Percentiles rank a stretch among this genome's conserved stretches.
phyloP scores from a whole-genome alignment of 2,329 filamentous ascomycete species.

The Graphilbum fragrans region DNA sequence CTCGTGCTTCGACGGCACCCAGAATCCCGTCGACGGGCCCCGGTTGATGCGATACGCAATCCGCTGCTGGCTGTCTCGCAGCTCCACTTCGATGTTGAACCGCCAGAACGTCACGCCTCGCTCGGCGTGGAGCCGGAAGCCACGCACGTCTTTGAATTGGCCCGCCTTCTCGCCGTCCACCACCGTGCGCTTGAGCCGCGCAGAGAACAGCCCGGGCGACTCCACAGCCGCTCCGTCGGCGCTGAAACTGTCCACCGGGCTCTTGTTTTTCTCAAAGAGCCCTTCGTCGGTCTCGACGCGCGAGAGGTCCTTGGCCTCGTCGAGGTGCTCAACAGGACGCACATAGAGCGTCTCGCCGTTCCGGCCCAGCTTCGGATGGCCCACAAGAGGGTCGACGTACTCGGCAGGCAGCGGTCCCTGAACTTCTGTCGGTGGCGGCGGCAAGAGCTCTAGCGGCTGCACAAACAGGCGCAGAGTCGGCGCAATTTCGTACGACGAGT shows the following conservation, averaged over 20 bases:
- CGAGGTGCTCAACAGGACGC: constrained; percentile 74
- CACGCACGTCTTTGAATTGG: constrained; percentile 73
- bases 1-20: constrained; percentile 75
- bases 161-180: constrained; percentile 70
- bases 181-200: constrained; percentile 36
- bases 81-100: constrained; percentile 89
- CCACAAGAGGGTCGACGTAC: constrained; percentile 81
- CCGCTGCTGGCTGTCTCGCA: constrained; percentile 64
- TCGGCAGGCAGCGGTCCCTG: constrained; percentile 57
- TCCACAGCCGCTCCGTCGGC: constrained; percentile 29
- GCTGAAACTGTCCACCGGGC: constrained; percentile 32
- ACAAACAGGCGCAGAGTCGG: constrained; percentile 77
- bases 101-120: constrained; percentile 91
- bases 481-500: constrained; percentile 68
- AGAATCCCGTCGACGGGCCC: constrained; percentile 80
- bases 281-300: constrained; percentile 68
- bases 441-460: constrained; percentile 72
- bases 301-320: constrained; percentile 68
- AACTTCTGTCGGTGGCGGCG: constrained; percentile 62
- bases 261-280: constrained; percentile 60
- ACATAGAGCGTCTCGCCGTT: constrained; percentile 81
- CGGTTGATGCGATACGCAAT: constrained; percentile 94
- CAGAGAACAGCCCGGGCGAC: constrained; percentile 38
- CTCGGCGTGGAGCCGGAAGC: constrained; percentile 72
- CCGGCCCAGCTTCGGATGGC: constrained; percentile 73